Base-by-base conservation (phyloP, 2,329 filamentous ascomycete species). In the Ascochyta clinopodiicola region DNA sequence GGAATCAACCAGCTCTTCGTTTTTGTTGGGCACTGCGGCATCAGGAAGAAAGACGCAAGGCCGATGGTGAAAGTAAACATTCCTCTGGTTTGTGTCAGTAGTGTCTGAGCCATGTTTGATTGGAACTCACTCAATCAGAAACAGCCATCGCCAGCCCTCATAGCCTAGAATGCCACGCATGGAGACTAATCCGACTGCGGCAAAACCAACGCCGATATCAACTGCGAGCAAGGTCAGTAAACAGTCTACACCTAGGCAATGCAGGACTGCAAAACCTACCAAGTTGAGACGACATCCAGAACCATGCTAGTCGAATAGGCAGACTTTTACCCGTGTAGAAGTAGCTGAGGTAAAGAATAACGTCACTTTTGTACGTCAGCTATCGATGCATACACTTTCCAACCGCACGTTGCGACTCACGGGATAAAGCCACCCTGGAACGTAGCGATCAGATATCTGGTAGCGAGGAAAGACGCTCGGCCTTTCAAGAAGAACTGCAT, bases 401-500 rank as follows among this genome's bases (percentile, higher is more conserved):
- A 31, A 35, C 4, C n/a, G 32, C 2, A 35, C 12, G 29, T 13
- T 31, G 10, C 12, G 29, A 82, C 82, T 48, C 84, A 83, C 0
- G 84, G 83, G 43, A 87, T 86, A 59, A 87, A 87, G 2, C 75
- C 75, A 32, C 71, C 77, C 57, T 75, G 76, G 31, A 78, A 68
- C 24, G 77, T 61, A 2, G 77, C 76, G 6, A 79, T 66, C 2
- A 80, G 59, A 19, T 69, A 69, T 34, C 78, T 65, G 6, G 64
- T 67, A 13, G 73, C 69, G 37, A 69, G 75, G 51, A 79, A 79
- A 4, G 71, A 71, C 0, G 68, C 62, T 39, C 74, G 75, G 1
- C 77, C 81, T 2, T 56, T 56, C 2, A 94, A 80, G 3, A 91
- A 76, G 0, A 89, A 88, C 70, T 94, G 91, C 75, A 88, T 82